phyloP scores from a whole-genome alignment of 2,329 filamentous ascomycete species.

The Penicillium brasilianum region DNA sequence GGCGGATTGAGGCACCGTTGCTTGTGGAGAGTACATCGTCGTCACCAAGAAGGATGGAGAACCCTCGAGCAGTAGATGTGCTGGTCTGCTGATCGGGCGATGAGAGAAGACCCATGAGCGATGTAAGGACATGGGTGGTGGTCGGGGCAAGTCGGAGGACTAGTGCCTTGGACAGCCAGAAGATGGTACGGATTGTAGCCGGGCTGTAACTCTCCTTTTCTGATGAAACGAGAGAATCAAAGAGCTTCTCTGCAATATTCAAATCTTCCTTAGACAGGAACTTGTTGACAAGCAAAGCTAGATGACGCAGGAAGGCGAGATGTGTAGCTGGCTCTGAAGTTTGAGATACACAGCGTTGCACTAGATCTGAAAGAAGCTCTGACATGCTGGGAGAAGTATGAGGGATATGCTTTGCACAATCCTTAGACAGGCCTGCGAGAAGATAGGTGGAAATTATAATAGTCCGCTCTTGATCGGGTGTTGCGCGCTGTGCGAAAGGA shows the following conservation, averaged over 20 bases:
- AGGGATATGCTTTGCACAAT: conserved; percentile 37
- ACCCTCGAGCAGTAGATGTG: conserved; percentile 59
- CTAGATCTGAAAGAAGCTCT: conserved; percentile 42
- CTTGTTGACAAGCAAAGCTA: conserved; percentile 50
- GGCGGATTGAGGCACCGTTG: conserved; percentile 66
- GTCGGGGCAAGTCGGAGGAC: conserved; percentile 58
- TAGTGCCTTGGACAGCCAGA: conserved; percentile 66
- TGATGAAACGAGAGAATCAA: conserved; percentile 39
- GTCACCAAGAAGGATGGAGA: conserved; percentile 63
- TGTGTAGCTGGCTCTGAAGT: conserved; percentile 42
- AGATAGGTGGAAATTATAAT: conserved; percentile 64
- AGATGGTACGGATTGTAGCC: conserved; percentile 59
- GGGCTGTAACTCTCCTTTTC: conserved; percentile 36
- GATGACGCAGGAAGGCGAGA: conserved; percentile 48
- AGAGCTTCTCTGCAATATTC: conserved; percentile 36
- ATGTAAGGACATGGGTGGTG: conserved; percentile 57
- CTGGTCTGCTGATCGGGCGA: conserved; percentile 55
- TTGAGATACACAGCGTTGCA: conserved; percentile 40
- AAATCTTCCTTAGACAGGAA: conserved; percentile 45
- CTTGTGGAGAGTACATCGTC: conserved; percentile 65
- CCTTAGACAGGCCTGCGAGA: conserved; percentile 57
- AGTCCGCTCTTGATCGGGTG: conserved; percentile 47
- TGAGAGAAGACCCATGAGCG: conserved; percentile 53
- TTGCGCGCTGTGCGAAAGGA: conserved; percentile 39
- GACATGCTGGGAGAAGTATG: conserved; percentile 40